phyloP scores from a whole-genome alignment of 140 eudicot genomes.

The Erigeron philadelphicus region DNA sequence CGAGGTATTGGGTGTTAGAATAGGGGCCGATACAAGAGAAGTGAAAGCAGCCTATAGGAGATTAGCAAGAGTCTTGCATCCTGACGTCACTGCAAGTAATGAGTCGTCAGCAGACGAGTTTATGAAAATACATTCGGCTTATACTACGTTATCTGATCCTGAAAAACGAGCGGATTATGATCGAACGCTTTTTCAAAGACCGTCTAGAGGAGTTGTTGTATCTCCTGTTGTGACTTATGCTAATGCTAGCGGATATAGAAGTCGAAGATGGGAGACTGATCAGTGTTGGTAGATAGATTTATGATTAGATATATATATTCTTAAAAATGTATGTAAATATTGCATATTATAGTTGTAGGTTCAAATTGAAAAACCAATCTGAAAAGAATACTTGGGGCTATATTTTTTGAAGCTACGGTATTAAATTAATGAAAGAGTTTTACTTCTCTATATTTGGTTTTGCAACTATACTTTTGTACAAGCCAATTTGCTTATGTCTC shows the following conservation, averaged over 20 bases:
- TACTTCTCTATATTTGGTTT: no score
- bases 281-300: constrained; percentile 64
- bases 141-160: constrained; percentile 51
- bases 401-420: no score
- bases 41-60: constrained; percentile 61
- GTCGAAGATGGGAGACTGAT: constrained; percentile 69
- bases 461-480: no score
- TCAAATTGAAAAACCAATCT: no score
- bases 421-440: no score
- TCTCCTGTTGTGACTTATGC: constrained; percentile 10
- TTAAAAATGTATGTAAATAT: no score
- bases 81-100: constrained; percentile 46
- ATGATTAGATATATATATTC: no score
- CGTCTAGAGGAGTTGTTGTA: background rate
- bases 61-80: constrained; percentile 58
- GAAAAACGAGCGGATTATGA: constrained; percentile 60
- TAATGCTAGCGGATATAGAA: constrained; percentile 1
- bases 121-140: constrained; percentile 51
- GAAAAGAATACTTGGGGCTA: no score
- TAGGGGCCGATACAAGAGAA: constrained; percentile 43
- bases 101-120: constrained; percentile 49
- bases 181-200: constrained; percentile 28
- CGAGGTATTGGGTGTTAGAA: constrained; percentile 50
- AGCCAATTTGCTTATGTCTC: no score
- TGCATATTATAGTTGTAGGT: no score